Percentiles rank a stretch among this genome's conserved stretches.
Evolutionary conservation across 1,284 basidiomycete species (phyloP).

Genomic region (Marasmius fiardii): DNA sequence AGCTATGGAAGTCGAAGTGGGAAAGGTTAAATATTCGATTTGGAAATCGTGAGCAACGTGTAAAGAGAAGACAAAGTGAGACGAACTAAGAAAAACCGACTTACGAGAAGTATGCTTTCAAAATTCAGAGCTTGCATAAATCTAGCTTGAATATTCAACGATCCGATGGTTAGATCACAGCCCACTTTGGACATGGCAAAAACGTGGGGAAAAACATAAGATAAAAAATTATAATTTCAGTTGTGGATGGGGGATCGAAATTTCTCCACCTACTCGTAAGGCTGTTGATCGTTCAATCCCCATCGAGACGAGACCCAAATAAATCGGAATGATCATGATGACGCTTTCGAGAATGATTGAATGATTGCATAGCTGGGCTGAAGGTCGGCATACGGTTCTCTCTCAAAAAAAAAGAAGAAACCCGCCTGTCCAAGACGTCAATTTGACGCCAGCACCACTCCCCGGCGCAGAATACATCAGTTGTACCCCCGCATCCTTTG

Average conservation of each 20-base stretch:
- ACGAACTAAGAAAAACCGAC: too few species aligned
- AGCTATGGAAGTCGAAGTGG: slow-evolving; percentile 42
- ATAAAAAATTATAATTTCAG: too few species aligned
- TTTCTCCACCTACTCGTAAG: too few species aligned
- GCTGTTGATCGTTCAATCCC: slow-evolving; percentile 39
- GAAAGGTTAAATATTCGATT: neutral
- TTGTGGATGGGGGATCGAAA: too few species aligned
- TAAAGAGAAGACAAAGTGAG: too few species aligned
- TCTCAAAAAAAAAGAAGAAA: too few species aligned
- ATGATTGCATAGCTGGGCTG: slow-evolving; percentile 35
- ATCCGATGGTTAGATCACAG: slow-evolving; percentile 38
- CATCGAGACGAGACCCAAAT: slow-evolving; percentile 39
- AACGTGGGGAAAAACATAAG: too few species aligned
- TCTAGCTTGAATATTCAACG: slow-evolving; percentile 40
- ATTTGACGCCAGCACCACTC: slow-evolving; percentile 28
- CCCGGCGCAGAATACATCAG: slow-evolving; percentile 48
- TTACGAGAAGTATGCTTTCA: too few species aligned
- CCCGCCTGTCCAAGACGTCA: slow-evolving; percentile 4
- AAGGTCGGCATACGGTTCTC: too few species aligned
- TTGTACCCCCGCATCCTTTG: slow-evolving; percentile 39
- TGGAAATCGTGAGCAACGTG: neutral
- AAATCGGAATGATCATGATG: slow-evolving; percentile 33
- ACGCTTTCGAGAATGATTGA: slow-evolving; percentile 35
- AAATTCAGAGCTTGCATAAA: slow-evolving; percentile 42
- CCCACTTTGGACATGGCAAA: slow-evolving; percentile 40